Percentiles rank a stretch among this genome's conserved stretches.
Evolutionary conservation across 495 filamentous ascomycete species (phyloP).

Genomic region (Neurospora sp.): DNA sequence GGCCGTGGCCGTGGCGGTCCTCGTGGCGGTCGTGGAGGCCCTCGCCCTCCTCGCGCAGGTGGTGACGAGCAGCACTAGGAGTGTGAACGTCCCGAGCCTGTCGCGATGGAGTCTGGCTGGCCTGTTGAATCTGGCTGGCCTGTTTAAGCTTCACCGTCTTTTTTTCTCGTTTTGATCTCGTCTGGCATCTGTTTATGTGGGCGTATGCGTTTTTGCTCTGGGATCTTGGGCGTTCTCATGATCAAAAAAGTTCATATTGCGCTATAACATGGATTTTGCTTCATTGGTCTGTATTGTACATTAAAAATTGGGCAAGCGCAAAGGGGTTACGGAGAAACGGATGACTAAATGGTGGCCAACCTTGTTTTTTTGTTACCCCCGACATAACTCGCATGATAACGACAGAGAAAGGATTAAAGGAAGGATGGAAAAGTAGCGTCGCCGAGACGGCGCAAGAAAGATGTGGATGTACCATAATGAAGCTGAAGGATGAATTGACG

Average conservation of each 20-base stretch:
- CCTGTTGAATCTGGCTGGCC: background rate
- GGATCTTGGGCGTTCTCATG: conserved; percentile 15
- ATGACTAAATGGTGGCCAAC: background rate
- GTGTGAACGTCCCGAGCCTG: background rate
- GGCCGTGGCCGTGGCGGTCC: conserved; percentile 38
- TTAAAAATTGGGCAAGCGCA: conserved; percentile 3
- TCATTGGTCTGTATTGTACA: conserved; percentile 8
- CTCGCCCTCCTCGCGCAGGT: conserved; percentile 14
- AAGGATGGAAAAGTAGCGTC: background rate
- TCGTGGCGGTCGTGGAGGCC: conserved; percentile 17
- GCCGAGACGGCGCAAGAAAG: background rate
- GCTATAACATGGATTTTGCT: conserved; percentile 8
- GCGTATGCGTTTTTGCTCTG: conserved; percentile 8
- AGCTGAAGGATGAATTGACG: background rate
- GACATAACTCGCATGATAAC: background rate
- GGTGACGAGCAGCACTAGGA: conserved; percentile 13
- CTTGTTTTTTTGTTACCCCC: background rate
- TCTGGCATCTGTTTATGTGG: conserved; percentile 12
- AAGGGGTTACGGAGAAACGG: background rate
- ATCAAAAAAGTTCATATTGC: conserved; percentile 8
- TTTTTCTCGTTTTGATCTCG: conserved; percentile 9
- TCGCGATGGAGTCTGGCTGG: background rate
- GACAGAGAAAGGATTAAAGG: background rate
- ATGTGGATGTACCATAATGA: background rate
- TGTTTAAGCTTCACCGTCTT: background rate